A percentile compares a stretch with the other conserved stretches of the same genome.
Evolutionary conservation across 495 filamentous ascomycete species (phyloP).

Genomic region (Penicillium bovifimosum): DNA sequence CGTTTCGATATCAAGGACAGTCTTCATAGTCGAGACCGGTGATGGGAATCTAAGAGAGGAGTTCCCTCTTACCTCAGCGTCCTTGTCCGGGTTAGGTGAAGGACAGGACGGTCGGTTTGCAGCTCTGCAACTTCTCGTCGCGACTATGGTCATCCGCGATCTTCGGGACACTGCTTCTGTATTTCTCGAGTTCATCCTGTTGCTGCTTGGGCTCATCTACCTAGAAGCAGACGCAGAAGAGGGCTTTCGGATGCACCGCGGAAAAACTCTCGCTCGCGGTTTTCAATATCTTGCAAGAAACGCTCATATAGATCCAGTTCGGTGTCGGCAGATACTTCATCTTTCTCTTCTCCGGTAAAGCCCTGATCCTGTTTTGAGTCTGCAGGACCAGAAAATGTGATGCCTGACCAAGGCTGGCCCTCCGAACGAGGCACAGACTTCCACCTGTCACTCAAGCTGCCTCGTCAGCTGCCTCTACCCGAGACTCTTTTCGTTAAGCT

Average conservation of each 20-base stretch:
- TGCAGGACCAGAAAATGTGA: conserved; percentile 17
- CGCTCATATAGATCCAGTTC: conserved; percentile 45
- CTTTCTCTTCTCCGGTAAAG: conserved; percentile 6
- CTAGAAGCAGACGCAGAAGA: conserved; percentile 29
- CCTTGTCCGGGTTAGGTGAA: conserved; percentile 9
- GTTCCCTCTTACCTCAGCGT: conserved; percentile 21
- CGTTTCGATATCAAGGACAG: conserved; percentile 58
- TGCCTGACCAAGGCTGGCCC: conserved; percentile 21
- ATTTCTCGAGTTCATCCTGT: conserved; percentile 10
- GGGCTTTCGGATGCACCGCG: conserved; percentile 25
- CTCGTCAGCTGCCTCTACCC: too few relatives aligned
- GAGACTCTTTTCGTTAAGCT: too few relatives aligned
- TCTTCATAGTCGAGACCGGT: conserved; percentile 55
- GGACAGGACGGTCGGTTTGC: too few relatives aligned
- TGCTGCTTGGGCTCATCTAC: conserved; percentile 26
- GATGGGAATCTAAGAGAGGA: conserved; percentile 58
- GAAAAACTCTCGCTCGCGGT: conserved; percentile 29
- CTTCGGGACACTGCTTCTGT: neutral
- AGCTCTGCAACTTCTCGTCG: too few relatives aligned
- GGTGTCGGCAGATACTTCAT: conserved; percentile 18
- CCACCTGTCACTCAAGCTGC: conserved; percentile 37
- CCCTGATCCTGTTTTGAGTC: conserved; percentile 3
- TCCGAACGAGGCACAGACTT: conserved; percentile 24
- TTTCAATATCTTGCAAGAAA: conserved; percentile 38
- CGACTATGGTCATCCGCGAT: conserved; percentile 10